phyloP scores from a whole-genome alignment of 805 yeast genomes.

The Ogataea neopini region DNA sequence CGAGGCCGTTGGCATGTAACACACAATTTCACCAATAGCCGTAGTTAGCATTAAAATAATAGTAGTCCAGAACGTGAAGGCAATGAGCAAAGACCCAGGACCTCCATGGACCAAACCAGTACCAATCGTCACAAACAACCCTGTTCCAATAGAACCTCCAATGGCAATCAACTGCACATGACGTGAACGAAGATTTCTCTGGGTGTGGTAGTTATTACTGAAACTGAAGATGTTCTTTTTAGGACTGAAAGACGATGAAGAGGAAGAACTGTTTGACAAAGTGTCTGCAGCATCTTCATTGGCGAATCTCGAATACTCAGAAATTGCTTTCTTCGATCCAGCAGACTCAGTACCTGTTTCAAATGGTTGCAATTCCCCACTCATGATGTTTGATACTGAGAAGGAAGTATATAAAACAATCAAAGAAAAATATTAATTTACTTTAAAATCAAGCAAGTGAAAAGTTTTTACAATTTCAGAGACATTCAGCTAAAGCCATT shows the following conservation, averaged over 20 bases:
- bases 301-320: not conserved
- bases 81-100: slow-evolving; percentile 37
- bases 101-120: slow-evolving; percentile 38
- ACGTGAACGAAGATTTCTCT: slow-evolving; percentile 37
- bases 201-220: slow-evolving; percentile 18
- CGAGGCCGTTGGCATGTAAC: slow-evolving; percentile 39
- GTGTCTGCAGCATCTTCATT: not conserved
- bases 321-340: not conserved
- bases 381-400: not conserved
- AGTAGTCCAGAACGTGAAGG: slow-evolving; percentile 36
- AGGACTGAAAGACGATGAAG: slow-evolving; percentile 9
- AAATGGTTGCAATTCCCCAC: not conserved
- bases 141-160: slow-evolving; percentile 44
- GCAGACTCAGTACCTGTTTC: not conserved
- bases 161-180: slow-evolving; percentile 43
- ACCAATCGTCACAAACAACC: slow-evolving; percentile 40
- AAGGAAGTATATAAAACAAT: not conserved
- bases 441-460: not conserved
- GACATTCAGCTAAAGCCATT: not conserved
- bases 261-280: slow-evolving; percentile 8
- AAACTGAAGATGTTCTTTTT: slow-evolving; percentile 13
- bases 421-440: not conserved
- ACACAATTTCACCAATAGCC: slow-evolving; percentile 40
- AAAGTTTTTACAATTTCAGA: not conserved
- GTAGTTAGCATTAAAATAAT: slow-evolving; percentile 37